phyloP scores from a whole-genome alignment of 805 yeast species.

The Komagataella pseudopastoris region DNA sequence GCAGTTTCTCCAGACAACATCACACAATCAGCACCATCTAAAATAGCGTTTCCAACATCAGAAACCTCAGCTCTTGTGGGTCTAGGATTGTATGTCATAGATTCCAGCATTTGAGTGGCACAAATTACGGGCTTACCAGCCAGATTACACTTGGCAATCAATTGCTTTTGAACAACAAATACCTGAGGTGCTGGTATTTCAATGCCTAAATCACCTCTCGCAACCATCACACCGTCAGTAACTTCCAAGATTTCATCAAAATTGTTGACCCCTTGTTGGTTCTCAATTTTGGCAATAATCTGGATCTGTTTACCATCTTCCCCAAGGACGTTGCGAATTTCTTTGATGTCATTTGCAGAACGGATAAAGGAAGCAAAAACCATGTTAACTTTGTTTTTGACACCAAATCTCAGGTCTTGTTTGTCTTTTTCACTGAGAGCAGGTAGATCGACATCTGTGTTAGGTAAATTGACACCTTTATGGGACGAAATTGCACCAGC shows the following conservation, averaged over 20 bases:
- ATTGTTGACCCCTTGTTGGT: conserved; percentile 99
- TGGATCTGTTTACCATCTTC: conserved; percentile 94
- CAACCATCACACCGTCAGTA: conserved; percentile 99
- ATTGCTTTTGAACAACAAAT: conserved; percentile 95
- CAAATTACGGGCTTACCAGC: conserved; percentile 99
- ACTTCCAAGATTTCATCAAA: conserved; percentile 88
- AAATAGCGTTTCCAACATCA: conserved; percentile 97
- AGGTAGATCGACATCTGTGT: conserved; percentile 97
- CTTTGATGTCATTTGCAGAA: conserved; percentile 77
- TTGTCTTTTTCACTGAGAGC: conserved; percentile 95
- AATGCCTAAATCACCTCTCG: conserved; percentile 99
- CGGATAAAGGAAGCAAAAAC: conserved; percentile 97
- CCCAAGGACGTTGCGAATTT: conserved; percentile 90
- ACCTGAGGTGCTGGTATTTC: conserved; percentile 99
- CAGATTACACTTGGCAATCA: conserved; percentile 97
- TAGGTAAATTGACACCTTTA: conserved; percentile 99
- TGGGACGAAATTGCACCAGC: conserved; percentile 93
- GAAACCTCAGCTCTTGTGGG: conserved; percentile 99
- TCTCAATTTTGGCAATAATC: conserved; percentile 95
- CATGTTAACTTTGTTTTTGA: conserved; percentile 96
- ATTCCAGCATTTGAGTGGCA: conserved; percentile 99
- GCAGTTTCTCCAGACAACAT: conserved; percentile 99
- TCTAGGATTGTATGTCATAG: conserved; percentile 99
- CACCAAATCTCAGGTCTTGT: conserved; percentile 88
- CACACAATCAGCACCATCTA: conserved; percentile 99